Conservation (phyloP, 1,284 basidiomycete genomes). For the Ceratobasidium sp. region DNA sequence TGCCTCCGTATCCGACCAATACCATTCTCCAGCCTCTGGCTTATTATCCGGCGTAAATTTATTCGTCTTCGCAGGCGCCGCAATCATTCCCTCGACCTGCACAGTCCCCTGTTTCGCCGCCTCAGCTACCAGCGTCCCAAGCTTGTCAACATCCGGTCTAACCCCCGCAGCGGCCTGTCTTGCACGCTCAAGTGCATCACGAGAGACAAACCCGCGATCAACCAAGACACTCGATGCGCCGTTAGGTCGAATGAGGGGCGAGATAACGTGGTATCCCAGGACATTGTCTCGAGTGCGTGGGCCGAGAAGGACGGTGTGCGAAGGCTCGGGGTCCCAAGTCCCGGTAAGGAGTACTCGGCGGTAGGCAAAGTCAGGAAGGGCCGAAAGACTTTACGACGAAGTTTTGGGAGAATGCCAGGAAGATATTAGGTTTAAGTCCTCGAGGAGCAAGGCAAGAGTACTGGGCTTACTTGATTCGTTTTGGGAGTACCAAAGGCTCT, state of each 20-base stretch:
- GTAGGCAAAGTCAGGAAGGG: conserved; percentile 86
- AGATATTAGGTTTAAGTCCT: conserved; percentile 1
- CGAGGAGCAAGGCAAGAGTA: conserved; percentile 19
- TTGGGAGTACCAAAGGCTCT: conserved; percentile 82
- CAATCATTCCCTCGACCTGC: conserved; percentile 77
- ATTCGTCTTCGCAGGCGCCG: conserved; percentile 73
- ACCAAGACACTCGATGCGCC: conserved; percentile 81
- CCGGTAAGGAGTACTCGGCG: conserved; percentile 85
- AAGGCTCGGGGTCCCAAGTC: conserved; percentile 69
- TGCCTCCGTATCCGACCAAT: conserved; percentile 85
- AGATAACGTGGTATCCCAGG: conserved; percentile 87
- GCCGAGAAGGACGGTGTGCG: conserved; percentile 81
- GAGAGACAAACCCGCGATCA: conserved; percentile 88
- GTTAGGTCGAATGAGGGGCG: conserved; percentile 81
- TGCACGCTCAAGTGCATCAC: conserved; percentile 52
- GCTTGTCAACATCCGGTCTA: conserved; percentile 56
- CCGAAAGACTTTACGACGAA: conserved; percentile 54
- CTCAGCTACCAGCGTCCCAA: conserved; percentile 56
- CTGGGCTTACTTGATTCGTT: conserved; percentile 82
- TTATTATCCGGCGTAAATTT: conserved; percentile 90
- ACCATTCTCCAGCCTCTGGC: conserved; percentile 86
- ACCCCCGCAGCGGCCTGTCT: conserved; percentile 46
- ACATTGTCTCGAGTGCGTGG: conserved; percentile 90
- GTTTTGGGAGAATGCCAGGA: neutral
- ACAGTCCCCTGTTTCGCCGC: conserved; percentile 61